These are phyloP conservation scores for Naganishia antarctica DNA, from an alignment of 768 basidiomycete species.

Conservation along the genomic window DNA sequence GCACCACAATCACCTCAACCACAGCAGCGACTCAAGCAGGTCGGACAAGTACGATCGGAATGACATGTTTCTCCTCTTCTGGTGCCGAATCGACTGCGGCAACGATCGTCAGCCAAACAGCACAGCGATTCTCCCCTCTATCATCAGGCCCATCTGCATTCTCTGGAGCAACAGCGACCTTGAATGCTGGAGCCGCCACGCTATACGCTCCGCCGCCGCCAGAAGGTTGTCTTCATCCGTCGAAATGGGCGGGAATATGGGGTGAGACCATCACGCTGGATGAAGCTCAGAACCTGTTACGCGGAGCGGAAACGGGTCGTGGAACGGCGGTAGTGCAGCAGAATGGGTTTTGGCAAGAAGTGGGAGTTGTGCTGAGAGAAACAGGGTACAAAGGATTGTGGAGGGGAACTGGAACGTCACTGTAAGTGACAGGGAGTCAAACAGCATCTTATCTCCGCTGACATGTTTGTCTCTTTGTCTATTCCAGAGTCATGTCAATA, in stretches of 20 bases:
- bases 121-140: background rate
- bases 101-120: constrained; percentile 23
- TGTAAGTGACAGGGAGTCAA: constrained; percentile 58
- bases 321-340: constrained; percentile 48
- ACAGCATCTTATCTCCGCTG: no score
- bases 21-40: background rate
- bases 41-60: constrained; percentile 6
- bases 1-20: constrained; percentile 13
- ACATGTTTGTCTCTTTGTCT: background rate
- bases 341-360: constrained; percentile 72
- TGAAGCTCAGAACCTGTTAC: constrained; percentile 34
- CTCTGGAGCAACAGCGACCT: background rate
- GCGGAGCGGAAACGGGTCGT: constrained; percentile 26
- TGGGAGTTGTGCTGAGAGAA: constrained; percentile 64
- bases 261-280: constrained; percentile 43
- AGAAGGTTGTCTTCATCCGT: constrained; percentile 43
- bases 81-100: constrained; percentile 24
- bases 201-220: constrained; percentile 31
- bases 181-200: background rate
- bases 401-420: constrained; percentile 87
- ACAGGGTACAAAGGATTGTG: constrained; percentile 82
- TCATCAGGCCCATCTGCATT: background rate
- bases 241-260: constrained; percentile 49
- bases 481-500: constrained; percentile 71
- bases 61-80: constrained; percentile 27